Conservation (phyloP, 305 asterid species). For the Fraxinus baroniana region DNA sequence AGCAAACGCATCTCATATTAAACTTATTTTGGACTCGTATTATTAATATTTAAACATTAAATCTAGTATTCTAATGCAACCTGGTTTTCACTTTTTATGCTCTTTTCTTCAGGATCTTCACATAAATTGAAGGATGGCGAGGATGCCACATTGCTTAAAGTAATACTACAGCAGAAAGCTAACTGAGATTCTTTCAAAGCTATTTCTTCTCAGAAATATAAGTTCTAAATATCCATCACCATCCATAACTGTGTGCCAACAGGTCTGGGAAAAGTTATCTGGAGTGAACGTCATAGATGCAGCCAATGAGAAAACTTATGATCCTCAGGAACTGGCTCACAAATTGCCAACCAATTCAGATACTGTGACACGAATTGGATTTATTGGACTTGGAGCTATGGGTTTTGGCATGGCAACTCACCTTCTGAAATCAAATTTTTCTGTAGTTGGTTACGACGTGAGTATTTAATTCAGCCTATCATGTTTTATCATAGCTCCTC, state of each 20-base stretch:
- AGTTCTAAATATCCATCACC: constrained; percentile 19
- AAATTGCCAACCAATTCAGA: constrained; percentile 58
- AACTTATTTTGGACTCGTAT: not conserved
- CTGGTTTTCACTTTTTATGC: constrained; percentile 18
- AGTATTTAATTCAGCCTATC: constrained; percentile 34
- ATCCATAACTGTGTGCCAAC: constrained; percentile 31
- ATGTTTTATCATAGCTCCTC: constrained; percentile 15
- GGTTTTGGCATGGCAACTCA: constrained; percentile 99
- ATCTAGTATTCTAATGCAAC: constrained; percentile 13
- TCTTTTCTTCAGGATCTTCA: constrained; percentile 50
- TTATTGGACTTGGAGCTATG: constrained; percentile 99
- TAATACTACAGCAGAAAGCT: constrained; percentile 29
- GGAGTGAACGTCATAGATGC: constrained; percentile 72
- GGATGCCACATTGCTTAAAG: constrained; percentile 60
- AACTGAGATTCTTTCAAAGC: constrained; percentile 22
- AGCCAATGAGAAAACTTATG: constrained; percentile 57
- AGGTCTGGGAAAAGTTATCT: constrained; percentile 82
- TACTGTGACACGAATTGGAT: constrained; percentile 67
- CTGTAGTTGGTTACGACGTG: constrained; percentile 84
- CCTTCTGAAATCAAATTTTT: constrained; percentile 73
- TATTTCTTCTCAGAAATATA: constrained; percentile 2
- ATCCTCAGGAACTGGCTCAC: constrained; percentile 72
- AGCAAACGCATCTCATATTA: constrained; percentile 12
- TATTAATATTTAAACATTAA: not conserved
- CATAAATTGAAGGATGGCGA: constrained; percentile 47